phyloP scores from a whole-genome alignment of 768 basidiomycete genomes.

The Paxillus rubicundulus region DNA sequence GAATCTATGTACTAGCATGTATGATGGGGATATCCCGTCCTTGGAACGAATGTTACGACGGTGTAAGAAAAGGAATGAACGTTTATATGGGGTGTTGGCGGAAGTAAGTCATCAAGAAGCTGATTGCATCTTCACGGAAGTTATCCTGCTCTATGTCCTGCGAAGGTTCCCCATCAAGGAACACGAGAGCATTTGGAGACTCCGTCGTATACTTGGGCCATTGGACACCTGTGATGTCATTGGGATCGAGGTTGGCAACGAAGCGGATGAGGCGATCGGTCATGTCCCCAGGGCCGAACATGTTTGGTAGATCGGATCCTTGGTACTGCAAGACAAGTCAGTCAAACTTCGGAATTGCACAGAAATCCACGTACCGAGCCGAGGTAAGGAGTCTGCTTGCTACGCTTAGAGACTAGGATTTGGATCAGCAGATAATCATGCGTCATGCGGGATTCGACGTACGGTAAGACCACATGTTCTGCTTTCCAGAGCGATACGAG shows the following conservation, averaged over 20 bases:
- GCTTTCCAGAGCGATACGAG: slow-evolving; percentile 33
- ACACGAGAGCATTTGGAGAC: slow-evolving; percentile 17
- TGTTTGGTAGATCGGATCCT: slow-evolving; percentile 1
- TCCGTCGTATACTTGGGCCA: slow-evolving; percentile 22
- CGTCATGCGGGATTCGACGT: not conserved
- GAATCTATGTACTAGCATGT: no score
- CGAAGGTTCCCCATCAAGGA: slow-evolving; percentile 17
- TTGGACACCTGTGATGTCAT: slow-evolving; percentile 8
- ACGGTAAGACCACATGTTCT: slow-evolving; percentile 25
- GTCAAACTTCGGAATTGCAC: not conserved
- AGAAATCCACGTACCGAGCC: not conserved
- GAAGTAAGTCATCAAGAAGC: slow-evolving; percentile 5
- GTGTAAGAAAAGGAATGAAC: not conserved
- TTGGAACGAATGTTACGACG: not conserved
- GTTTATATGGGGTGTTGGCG: slow-evolving; percentile 9
- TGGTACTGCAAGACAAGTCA: not conserved
- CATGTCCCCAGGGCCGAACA: slow-evolving; percentile 5
- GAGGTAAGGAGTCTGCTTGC: not conserved
- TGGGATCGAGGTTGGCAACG: slow-evolving; percentile 23
- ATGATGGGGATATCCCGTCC: no score
- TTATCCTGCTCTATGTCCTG: slow-evolving; percentile 17
- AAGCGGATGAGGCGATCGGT: slow-evolving; percentile 24
- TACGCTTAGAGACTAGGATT: slow-evolving; percentile 1
- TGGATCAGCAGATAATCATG: not conserved
- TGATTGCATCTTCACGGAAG: slow-evolving; percentile 18